Conservation (phyloP, 2,329 filamentous ascomycete genomes). For the Salinomyces thailandicus region DNA sequence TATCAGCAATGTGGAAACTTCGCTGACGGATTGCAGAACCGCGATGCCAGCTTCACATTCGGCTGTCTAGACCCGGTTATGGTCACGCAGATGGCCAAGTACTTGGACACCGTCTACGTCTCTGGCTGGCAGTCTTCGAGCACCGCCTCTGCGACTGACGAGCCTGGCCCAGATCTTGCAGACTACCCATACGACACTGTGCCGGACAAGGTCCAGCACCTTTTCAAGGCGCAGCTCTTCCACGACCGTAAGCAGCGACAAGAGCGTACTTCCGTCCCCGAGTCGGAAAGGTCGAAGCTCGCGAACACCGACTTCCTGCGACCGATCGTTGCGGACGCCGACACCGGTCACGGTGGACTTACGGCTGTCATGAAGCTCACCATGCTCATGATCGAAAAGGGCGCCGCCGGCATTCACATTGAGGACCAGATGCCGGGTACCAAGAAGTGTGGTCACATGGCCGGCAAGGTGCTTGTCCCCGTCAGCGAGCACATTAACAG, state of each 20-base stretch:
- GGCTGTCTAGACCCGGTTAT: slow-evolving; percentile 96
- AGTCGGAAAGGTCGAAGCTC: slow-evolving; percentile 59
- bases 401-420: slow-evolving; percentile 94
- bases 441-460: slow-evolving; percentile 99
- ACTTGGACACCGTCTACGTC: slow-evolving; percentile 95
- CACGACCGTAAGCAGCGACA: slow-evolving; percentile 98
- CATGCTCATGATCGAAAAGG: slow-evolving; percentile 93
- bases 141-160: slow-evolving; percentile 86
- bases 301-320: slow-evolving; percentile 86
- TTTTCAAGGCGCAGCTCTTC: slow-evolving; percentile 98
- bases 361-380: slow-evolving; percentile 99
- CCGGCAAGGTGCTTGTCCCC: slow-evolving; percentile 92
- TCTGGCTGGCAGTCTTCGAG: slow-evolving; percentile 98
- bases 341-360: slow-evolving; percentile 91
- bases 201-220: slow-evolving; percentile 92
- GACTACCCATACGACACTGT: slow-evolving; percentile 94
- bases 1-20: not conserved
- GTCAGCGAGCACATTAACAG: slow-evolving; percentile 98
- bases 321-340: slow-evolving; percentile 91
- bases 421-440: slow-evolving; percentile 97
- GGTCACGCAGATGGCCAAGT: slow-evolving; percentile 99
- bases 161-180: slow-evolving; percentile 93
- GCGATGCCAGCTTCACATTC: slow-evolving; percentile 86
- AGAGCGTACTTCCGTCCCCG: slow-evolving; percentile 71
- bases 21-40: slow-evolving; percentile 43